Evolutionary conservation across 345 rosid genomes (phyloP).

Genomic region (Carallia brachiata): DNA sequence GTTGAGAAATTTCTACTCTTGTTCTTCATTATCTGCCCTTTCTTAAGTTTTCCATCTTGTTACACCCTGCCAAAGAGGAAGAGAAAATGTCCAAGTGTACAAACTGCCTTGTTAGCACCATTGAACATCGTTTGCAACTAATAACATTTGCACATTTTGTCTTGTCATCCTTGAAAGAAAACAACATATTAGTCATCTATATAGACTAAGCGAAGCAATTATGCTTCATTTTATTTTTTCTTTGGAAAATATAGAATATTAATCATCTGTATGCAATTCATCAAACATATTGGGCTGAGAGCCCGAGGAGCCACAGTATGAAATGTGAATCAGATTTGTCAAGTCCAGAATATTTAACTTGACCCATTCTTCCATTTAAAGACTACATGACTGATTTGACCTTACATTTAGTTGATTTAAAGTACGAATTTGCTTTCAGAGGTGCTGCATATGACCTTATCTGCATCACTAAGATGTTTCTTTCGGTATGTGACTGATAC

Average conservation of each 20-base stretch:
- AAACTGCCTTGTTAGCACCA: background rate
- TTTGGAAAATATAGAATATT: background rate
- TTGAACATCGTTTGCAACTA: background rate
- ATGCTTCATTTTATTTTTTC: background rate
- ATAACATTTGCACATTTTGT: too few relatives aligned
- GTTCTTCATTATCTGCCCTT: background rate
- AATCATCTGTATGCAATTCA: background rate
- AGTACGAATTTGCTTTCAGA: background rate
- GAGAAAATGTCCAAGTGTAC: background rate
- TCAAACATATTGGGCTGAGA: background rate
- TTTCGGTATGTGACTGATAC: constrained; percentile 16
- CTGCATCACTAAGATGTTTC: background rate
- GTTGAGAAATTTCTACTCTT: background rate
- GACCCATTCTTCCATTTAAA: background rate
- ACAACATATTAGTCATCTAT: background rate
- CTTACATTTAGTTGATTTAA: background rate
- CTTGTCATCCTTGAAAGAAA: background rate
- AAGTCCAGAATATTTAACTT: background rate
- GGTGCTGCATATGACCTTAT: background rate
- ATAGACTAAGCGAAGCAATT: background rate
- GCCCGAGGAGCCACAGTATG: background rate
- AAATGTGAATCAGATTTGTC: background rate
- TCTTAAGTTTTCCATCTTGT: background rate
- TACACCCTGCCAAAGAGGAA: background rate
- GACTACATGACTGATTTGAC: background rate